Conservation (phyloP, 129 eudicot genomes). For the Ambrosia trifida region DNA sequence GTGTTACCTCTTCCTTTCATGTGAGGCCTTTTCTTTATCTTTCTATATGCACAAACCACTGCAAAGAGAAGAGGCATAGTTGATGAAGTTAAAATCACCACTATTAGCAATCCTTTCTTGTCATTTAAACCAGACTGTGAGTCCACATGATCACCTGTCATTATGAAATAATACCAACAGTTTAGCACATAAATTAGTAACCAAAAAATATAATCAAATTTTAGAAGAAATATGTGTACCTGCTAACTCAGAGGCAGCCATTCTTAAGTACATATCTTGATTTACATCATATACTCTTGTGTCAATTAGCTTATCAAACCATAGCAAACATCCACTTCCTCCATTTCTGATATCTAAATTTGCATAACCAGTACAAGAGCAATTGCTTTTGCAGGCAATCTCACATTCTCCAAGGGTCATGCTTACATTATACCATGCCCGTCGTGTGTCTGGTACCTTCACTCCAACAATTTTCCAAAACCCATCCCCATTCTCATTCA, state of each 20-base stretch:
- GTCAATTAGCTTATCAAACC: conserved; percentile 20
- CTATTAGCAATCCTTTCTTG: too few species aligned
- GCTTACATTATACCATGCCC: too few species aligned
- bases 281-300: conserved; percentile 7
- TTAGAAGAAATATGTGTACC: conserved; percentile 1
- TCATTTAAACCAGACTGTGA: neutral
- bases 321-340: conserved; percentile 12
- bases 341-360: conserved; percentile 25
- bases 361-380: conserved; percentile 18
- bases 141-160: too few species aligned
- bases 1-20: too few species aligned
- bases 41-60: too few species aligned
- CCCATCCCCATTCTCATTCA: conserved; percentile 27
- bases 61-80: too few species aligned
- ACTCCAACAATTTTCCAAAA: conserved; percentile 12
- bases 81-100: too few species aligned
- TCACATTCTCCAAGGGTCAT: too few species aligned
- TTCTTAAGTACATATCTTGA: conserved; percentile 26
- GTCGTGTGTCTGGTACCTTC: conserved; percentile 19
- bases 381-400: too few species aligned
- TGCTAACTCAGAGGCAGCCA: conserved; percentile 26
- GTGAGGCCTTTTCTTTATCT: too few species aligned
- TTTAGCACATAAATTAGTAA: neutral
- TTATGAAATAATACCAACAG: too few species aligned
- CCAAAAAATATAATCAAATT: neutral